phyloP scores from a whole-genome alignment of 2,329 filamentous ascomycete genomes.

The Colletotrichum sp. region DNA sequence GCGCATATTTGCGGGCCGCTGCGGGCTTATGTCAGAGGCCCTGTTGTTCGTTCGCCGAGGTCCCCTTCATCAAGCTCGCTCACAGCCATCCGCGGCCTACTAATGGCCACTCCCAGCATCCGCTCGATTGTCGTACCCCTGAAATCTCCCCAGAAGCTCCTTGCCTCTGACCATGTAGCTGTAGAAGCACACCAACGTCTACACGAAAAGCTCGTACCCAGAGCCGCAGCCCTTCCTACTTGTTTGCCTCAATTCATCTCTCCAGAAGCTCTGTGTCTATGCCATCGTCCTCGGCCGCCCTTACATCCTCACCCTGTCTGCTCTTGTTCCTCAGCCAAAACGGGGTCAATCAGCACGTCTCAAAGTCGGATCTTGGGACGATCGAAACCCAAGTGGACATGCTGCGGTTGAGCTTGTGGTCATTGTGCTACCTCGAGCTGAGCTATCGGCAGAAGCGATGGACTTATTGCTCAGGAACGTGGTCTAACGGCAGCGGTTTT shows the following conservation, averaged over 20 bases:
- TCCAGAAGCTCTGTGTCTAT: background rate
- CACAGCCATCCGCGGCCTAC: background rate
- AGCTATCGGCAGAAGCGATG: too few relatives aligned
- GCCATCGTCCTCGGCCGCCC: background rate
- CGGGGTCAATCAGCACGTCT: background rate
- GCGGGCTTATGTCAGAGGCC: background rate
- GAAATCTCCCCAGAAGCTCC: background rate
- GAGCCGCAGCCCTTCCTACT: background rate
- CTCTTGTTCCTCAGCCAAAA: background rate
- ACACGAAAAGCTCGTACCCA: background rate
- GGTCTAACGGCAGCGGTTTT: too few relatives aligned
- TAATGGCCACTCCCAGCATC: background rate
- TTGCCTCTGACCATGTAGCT: background rate
- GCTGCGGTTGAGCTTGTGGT: background rate
- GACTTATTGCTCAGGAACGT: too few relatives aligned
- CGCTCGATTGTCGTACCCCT: background rate
- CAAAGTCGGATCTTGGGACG: background rate
- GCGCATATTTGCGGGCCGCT: background rate
- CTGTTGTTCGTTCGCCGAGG: background rate
- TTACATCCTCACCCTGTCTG: background rate
- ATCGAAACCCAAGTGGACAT: background rate
- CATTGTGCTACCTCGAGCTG: too few relatives aligned
- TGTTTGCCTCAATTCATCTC: background rate
- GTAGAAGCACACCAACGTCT: background rate
- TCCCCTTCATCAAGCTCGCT: background rate